Evolutionary conservation across 2,329 filamentous ascomycete genomes (phyloP).

Genomic region (Aspergillus fumigatiaffinis): DNA sequence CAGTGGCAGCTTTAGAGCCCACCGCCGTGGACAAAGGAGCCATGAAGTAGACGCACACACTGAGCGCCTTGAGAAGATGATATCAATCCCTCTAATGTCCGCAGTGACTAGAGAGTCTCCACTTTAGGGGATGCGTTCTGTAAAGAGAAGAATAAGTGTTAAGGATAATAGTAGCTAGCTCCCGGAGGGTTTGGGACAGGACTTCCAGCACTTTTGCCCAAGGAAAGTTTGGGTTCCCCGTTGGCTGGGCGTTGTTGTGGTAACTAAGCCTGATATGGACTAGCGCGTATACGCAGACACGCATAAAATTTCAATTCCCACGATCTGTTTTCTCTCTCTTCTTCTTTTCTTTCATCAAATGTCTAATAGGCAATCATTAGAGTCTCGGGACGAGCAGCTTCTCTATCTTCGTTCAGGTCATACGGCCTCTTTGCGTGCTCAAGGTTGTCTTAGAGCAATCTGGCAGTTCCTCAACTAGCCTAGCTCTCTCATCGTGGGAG

Average conservation of each 20-base stretch:
- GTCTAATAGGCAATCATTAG: constrained; percentile 87
- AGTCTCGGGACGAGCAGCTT: constrained; percentile 88
- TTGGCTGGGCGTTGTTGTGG: not conserved
- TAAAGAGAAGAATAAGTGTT: not conserved
- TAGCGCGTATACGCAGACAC: constrained; percentile 27
- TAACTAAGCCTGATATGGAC: constrained; percentile 14
- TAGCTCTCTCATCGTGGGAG: constrained; percentile 53
- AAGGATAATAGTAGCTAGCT: not conserved
- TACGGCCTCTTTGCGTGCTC: constrained; percentile 89
- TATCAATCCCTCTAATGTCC: not conserved
- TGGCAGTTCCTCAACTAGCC: constrained; percentile 71
- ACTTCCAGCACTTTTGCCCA: not conserved
- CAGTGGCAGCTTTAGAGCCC: constrained; percentile 18
- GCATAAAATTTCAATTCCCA: constrained; percentile 23
- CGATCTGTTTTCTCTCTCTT: constrained; percentile 36
- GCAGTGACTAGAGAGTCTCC: not conserved
- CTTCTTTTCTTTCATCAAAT: constrained; percentile 51
- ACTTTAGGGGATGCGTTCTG: not conserved
- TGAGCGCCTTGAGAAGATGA: not conserved
- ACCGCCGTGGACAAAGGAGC: constrained; percentile 37
- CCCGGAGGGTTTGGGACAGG: not conserved
- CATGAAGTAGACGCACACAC: constrained; percentile 23
- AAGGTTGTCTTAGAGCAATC: constrained; percentile 85
- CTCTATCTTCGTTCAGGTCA: constrained; percentile 92
- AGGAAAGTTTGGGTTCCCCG: constrained; percentile 2